Conservation (phyloP, 345 rosid species). For the Noccaea caerulescens region DNA sequence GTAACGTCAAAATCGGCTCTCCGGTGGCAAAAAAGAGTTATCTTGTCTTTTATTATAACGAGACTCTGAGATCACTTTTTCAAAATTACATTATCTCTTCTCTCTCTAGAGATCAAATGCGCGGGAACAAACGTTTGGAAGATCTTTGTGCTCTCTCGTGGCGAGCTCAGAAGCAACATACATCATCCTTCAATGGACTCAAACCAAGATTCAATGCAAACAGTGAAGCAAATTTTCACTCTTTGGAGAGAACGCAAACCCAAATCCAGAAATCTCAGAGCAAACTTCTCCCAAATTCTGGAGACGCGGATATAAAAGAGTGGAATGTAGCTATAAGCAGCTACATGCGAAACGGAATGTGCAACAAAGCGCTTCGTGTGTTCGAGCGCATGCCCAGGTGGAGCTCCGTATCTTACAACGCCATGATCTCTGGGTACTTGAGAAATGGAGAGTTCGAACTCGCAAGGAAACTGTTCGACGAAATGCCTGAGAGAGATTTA, state of each 20-base stretch:
- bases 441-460: constrained; percentile 46
- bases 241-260: constrained; percentile 44
- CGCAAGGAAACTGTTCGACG: constrained; percentile 57
- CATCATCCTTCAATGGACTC: constrained; percentile 15
- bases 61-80: neutral
- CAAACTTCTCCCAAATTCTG: neutral
- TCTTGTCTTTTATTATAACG: no score
- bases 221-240: constrained; percentile 37
- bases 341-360: constrained; percentile 59
- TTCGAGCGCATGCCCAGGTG: constrained; percentile 63
- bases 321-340: constrained; percentile 60
- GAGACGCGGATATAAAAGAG: constrained; percentile 51
- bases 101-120: neutral
- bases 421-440: constrained; percentile 60
- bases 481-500: constrained; percentile 55
- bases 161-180: constrained; percentile 5
- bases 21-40: neutral
- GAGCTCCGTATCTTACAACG: constrained; percentile 59
- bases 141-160: constrained; percentile 2
- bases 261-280: constrained; percentile 31
- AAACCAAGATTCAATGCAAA: neutral
- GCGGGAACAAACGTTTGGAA: constrained; percentile 23
- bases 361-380: constrained; percentile 51
- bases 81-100: neutral
- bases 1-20: neutral